Evolutionary conservation across 1,284 basidiomycete species (phyloP), one percentile per base, ranked within the genome.

Genomic region (Cronartium ribicola): DNA sequence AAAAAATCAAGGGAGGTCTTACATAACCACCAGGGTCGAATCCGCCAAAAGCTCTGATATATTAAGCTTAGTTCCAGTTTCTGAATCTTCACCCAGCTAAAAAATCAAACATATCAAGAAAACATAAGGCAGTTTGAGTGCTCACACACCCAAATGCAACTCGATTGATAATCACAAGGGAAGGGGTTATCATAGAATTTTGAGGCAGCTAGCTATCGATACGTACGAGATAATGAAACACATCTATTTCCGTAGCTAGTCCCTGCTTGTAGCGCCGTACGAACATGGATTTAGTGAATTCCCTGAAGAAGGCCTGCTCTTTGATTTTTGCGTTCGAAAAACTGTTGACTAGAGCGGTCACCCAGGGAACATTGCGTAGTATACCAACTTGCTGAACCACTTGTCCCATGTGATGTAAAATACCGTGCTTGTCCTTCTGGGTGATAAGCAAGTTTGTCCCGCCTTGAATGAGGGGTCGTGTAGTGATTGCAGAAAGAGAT

Each of bases 361-460:
- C 44, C 68, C 68, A 70, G 17, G 68, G 68, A 44, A 70, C 61
- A n/a, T 70, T 70, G 40, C 68, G 57, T 48, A 70, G 22, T n/a
- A 70, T 70, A 6, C 68, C 68, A 70, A 70, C 68, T 70, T 70
- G 68, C 48, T 60, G 68, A 17, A 70, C 68, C 10, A 70, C 68
- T 70, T 46, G 40, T 55, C 68, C 68, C 68, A 70, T 70, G 29
- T 70, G 60, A n/a, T 22, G 48, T 6, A 70, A 63, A 37, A 70
- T 46, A 8, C 39, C 41, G 41, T 70, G 68, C 41, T 63, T 51
- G 48, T 63, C 68, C 40, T 64, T 13, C 22, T 70, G 68, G 51
- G 20, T 63, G 7, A 62, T 46, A n/a, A 70, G 40, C 39, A 70
- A 55, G 46, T 40, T 60, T 63, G 68, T 37, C 29, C 68, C 68